Evolutionary conservation across 2,329 filamentous ascomycete species (phyloP).

Genomic region (Ceratocystiopsis sp.): DNA sequence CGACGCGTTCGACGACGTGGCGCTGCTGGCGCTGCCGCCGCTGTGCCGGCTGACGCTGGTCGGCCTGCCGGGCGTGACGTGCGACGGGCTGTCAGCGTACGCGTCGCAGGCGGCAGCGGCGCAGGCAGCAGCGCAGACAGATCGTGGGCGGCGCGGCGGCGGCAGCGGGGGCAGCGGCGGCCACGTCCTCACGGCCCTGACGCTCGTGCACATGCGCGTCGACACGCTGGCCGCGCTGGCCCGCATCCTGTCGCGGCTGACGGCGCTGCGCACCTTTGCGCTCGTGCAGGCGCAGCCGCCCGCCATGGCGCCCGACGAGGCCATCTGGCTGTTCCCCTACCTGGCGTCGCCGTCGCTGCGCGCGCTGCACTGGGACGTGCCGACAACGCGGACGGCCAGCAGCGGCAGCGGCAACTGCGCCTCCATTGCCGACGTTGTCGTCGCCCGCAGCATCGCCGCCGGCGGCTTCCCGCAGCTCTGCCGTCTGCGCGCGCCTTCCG

Average conservation of each 20-base stretch:
- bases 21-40: conserved; percentile 35
- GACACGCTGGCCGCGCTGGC: conserved; percentile 38
- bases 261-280: conserved; percentile 29
- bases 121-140: too few relatives aligned
- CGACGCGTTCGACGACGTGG: conserved; percentile 38
- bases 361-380: conserved; percentile 48
- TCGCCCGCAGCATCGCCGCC: conserved; percentile 44
- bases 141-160: too few relatives aligned
- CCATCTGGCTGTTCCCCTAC: conserved; percentile 48
- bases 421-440: conserved; percentile 39
- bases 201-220: conserved; percentile 38
- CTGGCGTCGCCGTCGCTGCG: conserved; percentile 36
- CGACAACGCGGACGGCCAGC: conserved; percentile 18
- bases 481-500: conserved; percentile 45
- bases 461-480: conserved; percentile 45
- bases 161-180: conserved; percentile 4
- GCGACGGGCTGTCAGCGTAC: conserved; percentile 37
- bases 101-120: conserved; percentile 20
- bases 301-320: conserved; percentile 34
- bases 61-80: conserved; percentile 37
- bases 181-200: conserved; percentile 28
- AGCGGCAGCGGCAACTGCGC: conserved; percentile 17
- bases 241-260: conserved; percentile 40
- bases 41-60: conserved; percentile 38
- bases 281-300: conserved; percentile 39